These are phyloP conservation scores for Artemisia tridentata DNA, from an alignment of 129 eudicot genomes.

Conservation along the genomic window DNA sequence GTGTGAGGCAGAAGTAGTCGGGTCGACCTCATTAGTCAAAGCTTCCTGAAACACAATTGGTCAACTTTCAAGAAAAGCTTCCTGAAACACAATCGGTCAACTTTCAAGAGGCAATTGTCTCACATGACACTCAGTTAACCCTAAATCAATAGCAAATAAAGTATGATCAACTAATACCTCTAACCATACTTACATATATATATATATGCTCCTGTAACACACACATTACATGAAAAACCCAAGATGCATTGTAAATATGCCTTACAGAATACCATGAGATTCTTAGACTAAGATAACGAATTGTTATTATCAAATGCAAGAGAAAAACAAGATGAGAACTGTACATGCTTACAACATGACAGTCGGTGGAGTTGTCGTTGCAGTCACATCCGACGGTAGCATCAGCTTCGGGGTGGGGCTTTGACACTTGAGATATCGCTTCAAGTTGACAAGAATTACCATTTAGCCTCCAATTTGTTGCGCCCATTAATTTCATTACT, in stretches of 20 bases:
- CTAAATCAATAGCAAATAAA: no score
- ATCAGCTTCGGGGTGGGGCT: constrained; percentile 32
- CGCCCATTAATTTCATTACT: constrained; percentile 59
- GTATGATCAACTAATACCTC: no score
- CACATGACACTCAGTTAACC: no score
- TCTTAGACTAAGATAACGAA: not conserved
- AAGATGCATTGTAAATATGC: no score
- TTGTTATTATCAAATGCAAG: constrained; percentile 1
- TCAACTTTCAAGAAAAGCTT: no score
- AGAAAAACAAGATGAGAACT: constrained; percentile 5
- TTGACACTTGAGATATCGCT: constrained; percentile 34
- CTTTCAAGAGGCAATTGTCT: no score
- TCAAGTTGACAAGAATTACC: constrained; percentile 55
- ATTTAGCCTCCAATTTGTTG: constrained; percentile 60
- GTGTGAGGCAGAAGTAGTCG: not conserved
- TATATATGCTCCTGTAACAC: no score
- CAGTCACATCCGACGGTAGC: constrained; percentile 54
- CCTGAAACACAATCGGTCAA: no score
- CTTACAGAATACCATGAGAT: no score
- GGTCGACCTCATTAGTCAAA: not conserved
- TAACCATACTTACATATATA: no score
- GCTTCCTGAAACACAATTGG: no score
- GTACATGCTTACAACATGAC: constrained; percentile 65
- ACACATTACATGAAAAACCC: no score
- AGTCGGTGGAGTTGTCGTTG: constrained; percentile 44